Conservation (phyloP, 208 protist genomes). For the Wallacemonas collosoma region DNA sequence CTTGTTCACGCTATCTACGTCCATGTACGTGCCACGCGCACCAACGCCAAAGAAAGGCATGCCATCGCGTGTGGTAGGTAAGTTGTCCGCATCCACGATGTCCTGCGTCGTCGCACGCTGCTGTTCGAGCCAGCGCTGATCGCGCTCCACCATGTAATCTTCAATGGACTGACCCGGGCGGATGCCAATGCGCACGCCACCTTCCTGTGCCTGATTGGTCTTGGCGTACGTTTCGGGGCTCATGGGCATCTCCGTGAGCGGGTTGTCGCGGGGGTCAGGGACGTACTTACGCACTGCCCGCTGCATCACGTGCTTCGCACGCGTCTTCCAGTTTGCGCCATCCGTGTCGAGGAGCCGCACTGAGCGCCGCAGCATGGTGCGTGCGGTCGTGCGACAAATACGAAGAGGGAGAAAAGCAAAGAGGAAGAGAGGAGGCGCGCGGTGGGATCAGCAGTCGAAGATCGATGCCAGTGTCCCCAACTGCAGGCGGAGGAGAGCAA, state of each 20-base stretch:
- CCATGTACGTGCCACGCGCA: slow-evolving; percentile 65
- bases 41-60: slow-evolving; percentile 63
- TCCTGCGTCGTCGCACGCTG: slow-evolving; percentile 40
- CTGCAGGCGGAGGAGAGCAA: no score
- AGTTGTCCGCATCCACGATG: slow-evolving; percentile 39
- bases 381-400: not conserved
- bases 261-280: slow-evolving; percentile 80
- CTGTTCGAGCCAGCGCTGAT: slow-evolving; percentile 68
- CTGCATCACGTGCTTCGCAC: slow-evolving; percentile 58
- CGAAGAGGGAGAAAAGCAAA: not conserved
- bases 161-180: slow-evolving; percentile 83
- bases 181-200: slow-evolving; percentile 77
- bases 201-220: slow-evolving; percentile 73
- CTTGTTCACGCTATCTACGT: slow-evolving; percentile 65
- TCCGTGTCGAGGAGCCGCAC: slow-evolving; percentile 1
- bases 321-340: slow-evolving; percentile 54
- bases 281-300: slow-evolving; percentile 69
- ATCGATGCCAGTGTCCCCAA: no score
- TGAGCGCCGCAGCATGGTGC: not conserved
- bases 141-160: slow-evolving; percentile 87
- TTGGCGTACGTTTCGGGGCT: slow-evolving; percentile 61
- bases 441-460: no score
- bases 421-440: no score
- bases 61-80: slow-evolving; percentile 73
- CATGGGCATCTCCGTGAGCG: slow-evolving; percentile 79